Evolutionary conservation across 345 rosid genomes (phyloP).

Genomic region (Brassica napus): Da-Ae NC_063448.1:56208001-56208500

Average conservation of each 20-base stretch:
- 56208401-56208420: conserved; percentile 77
- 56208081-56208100: conserved; percentile 76
- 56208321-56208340: neutral
- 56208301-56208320: conserved; percentile 4
- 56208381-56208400: conserved; percentile 77
- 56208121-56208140: neutral
- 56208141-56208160: neutral
- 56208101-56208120: conserved; percentile 27
- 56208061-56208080: conserved; percentile 78
- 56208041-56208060: conserved; percentile 69
- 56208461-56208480: conserved; percentile 48
- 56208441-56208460: conserved; percentile 87
- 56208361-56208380: conserved; percentile 68
- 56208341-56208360: conserved; percentile 54
- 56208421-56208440: conserved; percentile 91
- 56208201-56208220: conserved; percentile 99
- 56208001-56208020: neutral
- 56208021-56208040: conserved; percentile 78
- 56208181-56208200: conserved; percentile 82
- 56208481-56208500: neutral
- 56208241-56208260: conserved; percentile 89
- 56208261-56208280: conserved; percentile 81
- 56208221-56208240: conserved; percentile 69
- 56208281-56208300: conserved; percentile 42
- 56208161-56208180: conserved; percentile 6